Base-by-base conservation (phyloP, 306 rosid genomes). In the Castanea crenata region DNA sequence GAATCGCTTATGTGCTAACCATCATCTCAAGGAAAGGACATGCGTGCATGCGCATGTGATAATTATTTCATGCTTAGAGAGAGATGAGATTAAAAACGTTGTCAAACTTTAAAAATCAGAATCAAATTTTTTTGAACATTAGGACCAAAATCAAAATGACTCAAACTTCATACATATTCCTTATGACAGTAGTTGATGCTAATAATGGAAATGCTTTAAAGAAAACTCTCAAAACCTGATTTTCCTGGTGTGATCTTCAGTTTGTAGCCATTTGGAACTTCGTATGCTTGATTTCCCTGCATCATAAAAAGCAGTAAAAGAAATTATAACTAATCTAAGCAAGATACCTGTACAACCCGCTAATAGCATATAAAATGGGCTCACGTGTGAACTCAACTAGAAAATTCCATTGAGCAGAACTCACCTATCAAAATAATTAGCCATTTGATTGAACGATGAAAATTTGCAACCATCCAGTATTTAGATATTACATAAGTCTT, bases 231-330 rank as follows among this genome's bases (percentile, higher is more conserved):
- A 55, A 25, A 61, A 92, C 99, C 99, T 84, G 89, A 23, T 82
- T 71, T 84, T 83, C 90, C 95, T 55, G 90, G 82, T 38, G 76
- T 72, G 74, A 94, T 83, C 92, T 89, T 90, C 82, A 92, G 19
- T 85, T 79, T 91, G 88, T 86, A 81, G 80, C 98, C 94, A 87
- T 91, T 87, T 62, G 98, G 99, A 89, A 94, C 96, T 86, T 94
- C 94, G 80, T 86, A 92, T 62, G 81, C 86, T 77, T 87, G 99
- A 86, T 90, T 85, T 81, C 98, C 99, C 99, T 93, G 91, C 75
- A 84, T 32, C 71, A 76, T 56, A 11, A 72, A 74, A 49, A 83
- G 74, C 74, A 85, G 49, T 75, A 74, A 75, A 81, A 75, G 34
- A 77, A 51, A 72, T 20, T 49, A 20, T 9, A 68, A 54, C 3